Evolutionary conservation across 441 rosid genomes (phyloP).

Genomic region (Cnidoscolus chayamansa): DNA sequence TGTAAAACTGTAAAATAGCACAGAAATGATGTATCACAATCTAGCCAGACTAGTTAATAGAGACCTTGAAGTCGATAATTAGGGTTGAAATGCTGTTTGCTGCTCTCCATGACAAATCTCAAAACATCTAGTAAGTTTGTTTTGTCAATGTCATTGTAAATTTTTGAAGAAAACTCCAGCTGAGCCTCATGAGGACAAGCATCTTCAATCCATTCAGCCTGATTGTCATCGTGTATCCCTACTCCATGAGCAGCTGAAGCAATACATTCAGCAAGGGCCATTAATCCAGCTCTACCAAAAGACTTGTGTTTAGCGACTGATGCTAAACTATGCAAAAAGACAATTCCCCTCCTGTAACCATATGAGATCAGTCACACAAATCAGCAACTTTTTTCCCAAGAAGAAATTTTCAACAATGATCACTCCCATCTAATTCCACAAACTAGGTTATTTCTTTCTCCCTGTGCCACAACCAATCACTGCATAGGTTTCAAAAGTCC

Average conservation of each 20-base stretch:
- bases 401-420: neutral
- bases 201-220: constrained; percentile 31
- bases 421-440: constrained; percentile 9
- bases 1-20: constrained; percentile 11
- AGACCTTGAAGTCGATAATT: constrained; percentile 87
- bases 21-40: constrained; percentile 25
- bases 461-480: neutral
- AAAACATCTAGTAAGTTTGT: constrained; percentile 59
- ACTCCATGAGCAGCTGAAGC: constrained; percentile 60
- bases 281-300: constrained; percentile 89
- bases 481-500: neutral
- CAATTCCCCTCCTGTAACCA: constrained; percentile 55
- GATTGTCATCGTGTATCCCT: constrained; percentile 26
- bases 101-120: constrained; percentile 78
- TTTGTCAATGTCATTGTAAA: constrained; percentile 32
- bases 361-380: constrained; percentile 16
- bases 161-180: constrained; percentile 33
- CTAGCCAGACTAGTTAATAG: constrained; percentile 28
- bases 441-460: neutral
- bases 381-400: constrained; percentile 14
- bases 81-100: constrained; percentile 96
- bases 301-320: constrained; percentile 67
- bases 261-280: constrained; percentile 80
- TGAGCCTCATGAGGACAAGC: constrained; percentile 28
- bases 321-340: constrained; percentile 63